phyloP scores from a whole-genome alignment of 2,329 filamentous ascomycete genomes.

The Nothopassalora personata region DNA sequence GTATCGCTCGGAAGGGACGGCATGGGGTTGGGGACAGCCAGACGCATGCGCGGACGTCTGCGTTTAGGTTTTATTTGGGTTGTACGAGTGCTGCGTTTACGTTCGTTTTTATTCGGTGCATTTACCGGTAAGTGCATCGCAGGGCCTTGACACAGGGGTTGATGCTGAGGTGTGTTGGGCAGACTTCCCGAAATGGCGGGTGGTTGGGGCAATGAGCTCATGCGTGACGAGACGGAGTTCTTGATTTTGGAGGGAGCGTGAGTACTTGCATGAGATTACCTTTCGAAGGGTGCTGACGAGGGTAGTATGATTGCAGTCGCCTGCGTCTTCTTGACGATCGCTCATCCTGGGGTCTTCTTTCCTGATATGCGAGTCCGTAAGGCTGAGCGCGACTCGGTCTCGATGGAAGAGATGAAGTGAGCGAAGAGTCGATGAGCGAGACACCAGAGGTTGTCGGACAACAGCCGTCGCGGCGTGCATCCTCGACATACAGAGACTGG shows the following conservation, averaged over 20 bases:
- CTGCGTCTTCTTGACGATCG: conserved; percentile 36
- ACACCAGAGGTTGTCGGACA: too few relatives aligned
- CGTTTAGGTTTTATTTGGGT: conserved; percentile 13
- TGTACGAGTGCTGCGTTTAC: conserved; percentile 9
- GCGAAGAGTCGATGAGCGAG: too few relatives aligned
- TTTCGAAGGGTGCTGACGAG: not conserved
- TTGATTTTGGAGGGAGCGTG: conserved; percentile 16
- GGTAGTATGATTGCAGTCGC: conserved; percentile 40
- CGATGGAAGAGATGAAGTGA: not conserved
- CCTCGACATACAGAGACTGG: too few relatives aligned
- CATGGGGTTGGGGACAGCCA: not conserved
- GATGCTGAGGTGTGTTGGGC: not conserved
- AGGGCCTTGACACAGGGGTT: not conserved
- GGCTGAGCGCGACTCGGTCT: not conserved
- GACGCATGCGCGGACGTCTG: not conserved
- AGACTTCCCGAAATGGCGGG: conserved; percentile 20
- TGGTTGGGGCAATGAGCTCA: conserved; percentile 15
- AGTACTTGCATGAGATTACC: not conserved
- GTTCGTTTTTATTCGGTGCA: conserved; percentile 17
- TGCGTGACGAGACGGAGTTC: conserved; percentile 17
- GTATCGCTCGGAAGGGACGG: not conserved
- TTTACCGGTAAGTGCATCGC: conserved; percentile 6
- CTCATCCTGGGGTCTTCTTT: conserved; percentile 43
- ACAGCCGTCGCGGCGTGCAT: too few relatives aligned
- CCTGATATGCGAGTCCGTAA: not conserved